These are phyloP conservation scores for Leptographium radiaticola DNA, from an alignment of 2,329 filamentous ascomycete species.

Conservation along the genomic window DNA sequence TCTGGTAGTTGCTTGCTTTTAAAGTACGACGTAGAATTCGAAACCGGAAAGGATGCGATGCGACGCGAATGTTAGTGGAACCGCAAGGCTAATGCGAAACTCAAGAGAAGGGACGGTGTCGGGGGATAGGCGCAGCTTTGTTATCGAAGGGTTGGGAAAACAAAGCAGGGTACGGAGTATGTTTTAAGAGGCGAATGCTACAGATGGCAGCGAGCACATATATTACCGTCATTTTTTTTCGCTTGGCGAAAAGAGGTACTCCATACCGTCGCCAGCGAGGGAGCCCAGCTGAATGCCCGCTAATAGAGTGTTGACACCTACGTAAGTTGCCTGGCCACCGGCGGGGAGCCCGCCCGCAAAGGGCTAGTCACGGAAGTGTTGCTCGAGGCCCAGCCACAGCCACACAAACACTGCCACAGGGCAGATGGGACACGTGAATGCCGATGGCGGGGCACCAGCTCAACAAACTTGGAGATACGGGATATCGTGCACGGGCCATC, in stretches of 20 bases:
- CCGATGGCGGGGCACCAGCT: background rate
- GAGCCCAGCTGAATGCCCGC: no score
- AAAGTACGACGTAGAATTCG: background rate
- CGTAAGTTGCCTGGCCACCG: no score
- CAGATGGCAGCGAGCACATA: no score
- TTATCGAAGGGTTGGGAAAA: background rate
- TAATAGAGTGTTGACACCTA: no score
- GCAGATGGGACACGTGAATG: background rate
- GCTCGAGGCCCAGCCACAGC: background rate
- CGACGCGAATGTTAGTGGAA: background rate
- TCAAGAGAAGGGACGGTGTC: no score
- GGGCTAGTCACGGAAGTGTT: no score
- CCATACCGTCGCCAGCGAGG: no score
- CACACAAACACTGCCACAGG: background rate
- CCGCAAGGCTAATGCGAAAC: background rate
- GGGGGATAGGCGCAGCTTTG: background rate
- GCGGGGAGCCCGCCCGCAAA: no score
- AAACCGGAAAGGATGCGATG: background rate
- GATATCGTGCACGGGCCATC: conserved; percentile 5
- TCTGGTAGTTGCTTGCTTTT: background rate
- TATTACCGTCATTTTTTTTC: no score
- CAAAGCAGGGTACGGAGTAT: background rate
- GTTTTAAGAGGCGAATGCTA: background rate
- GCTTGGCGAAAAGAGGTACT: no score
- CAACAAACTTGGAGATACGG: no score